Evolutionary conservation across 2,329 filamentous ascomycete species (phyloP).

Genomic region (Whalleya microplaca): DNA sequence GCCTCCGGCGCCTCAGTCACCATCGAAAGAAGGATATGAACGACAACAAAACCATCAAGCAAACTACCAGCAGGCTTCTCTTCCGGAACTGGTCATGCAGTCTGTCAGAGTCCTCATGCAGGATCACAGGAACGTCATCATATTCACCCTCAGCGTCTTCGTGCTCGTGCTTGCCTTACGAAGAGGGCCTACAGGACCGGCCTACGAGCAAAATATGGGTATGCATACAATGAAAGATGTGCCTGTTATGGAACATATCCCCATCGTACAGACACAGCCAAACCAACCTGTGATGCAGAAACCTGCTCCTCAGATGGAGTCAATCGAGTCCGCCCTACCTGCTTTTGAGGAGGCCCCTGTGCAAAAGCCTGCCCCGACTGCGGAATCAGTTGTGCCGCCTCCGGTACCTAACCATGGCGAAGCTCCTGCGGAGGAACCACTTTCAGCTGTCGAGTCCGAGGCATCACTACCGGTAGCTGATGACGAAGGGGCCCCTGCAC

Average conservation of each 20-base stretch:
- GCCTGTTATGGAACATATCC: slow-evolving; percentile 28
- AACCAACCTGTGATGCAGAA: too few species aligned
- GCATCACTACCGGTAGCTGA: neutral
- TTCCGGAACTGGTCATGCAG: slow-evolving; percentile 58
- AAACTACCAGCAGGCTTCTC: slow-evolving; percentile 48
- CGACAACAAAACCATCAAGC: slow-evolving; percentile 36
- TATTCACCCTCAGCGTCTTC: slow-evolving; percentile 57
- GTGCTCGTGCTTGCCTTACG: slow-evolving; percentile 54
- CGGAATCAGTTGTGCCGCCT: neutral
- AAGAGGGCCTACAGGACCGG: slow-evolving; percentile 32
- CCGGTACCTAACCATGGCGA: neutral
- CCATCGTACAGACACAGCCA: slow-evolving; percentile 10
- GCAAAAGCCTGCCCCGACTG: neutral
- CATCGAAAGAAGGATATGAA: slow-evolving; percentile 35
- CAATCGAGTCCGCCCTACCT: too few species aligned
- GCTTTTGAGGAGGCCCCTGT: neutral
- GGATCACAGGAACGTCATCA: slow-evolving; percentile 64
- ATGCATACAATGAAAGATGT: slow-evolving; percentile 28
- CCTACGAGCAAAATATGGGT: slow-evolving; percentile 32
- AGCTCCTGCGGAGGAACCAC: neutral
- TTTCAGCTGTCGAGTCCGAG: neutral
- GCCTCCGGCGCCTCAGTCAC: slow-evolving; percentile 22
- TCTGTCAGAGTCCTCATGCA: slow-evolving; percentile 57
- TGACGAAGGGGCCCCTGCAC: neutral
- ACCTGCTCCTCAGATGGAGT: too few species aligned